Base-by-base conservation (phyloP, 2,329 filamentous ascomycete species). In the Arachnopeziza araneosa region DNA sequence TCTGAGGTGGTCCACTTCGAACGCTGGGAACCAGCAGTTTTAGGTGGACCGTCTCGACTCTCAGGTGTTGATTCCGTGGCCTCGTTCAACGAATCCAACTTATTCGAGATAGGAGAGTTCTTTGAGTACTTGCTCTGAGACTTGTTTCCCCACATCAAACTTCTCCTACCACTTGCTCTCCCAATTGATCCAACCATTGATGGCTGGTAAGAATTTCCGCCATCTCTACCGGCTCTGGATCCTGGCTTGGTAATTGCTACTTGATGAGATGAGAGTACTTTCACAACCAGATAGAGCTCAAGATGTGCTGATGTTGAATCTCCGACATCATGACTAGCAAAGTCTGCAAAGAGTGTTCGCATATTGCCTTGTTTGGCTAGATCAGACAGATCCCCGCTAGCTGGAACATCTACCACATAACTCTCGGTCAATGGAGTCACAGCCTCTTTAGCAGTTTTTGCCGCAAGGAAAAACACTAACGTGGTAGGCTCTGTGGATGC, bases 291-390 rank as follows among this genome's bases (percentile, higher is more conserved):
- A 71, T 90, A 97, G 22, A 98, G 76, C 56, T 91, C 88, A 2
- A 84, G 84, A 54, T 89, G 88, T 9, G 84, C 81, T 2, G 87
- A 80, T 0, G 81, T 77, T 0, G 78, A 73, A 54, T 86, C 84
- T 24, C 85, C 85, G 60, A 87, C 81, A 60, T 74, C 72, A 32
- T 66, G 58, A 12, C 70, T 60, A 49, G 87, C 91, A 21, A 99
- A 78, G 69, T 98, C 92, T 2, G 91, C 87, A 67, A 98, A 97
- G 1, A 99, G 80, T 0, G 92, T 96, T 70, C 89, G 91, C 71
- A 93, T 84, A 70, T 88, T 87, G 23, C 84, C 82, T 64, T 84
- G 83, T 56, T 86, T 83, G 10, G 83, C 76, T 54, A 90, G 76
- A 61, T 83, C 84, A 14, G 85, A 81, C 63, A 93, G 84, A 22